These are phyloP conservation scores for Geoglossum cookeanum DNA, from an alignment of 2,329 filamentous ascomycete genomes.

Conservation along the genomic window DNA sequence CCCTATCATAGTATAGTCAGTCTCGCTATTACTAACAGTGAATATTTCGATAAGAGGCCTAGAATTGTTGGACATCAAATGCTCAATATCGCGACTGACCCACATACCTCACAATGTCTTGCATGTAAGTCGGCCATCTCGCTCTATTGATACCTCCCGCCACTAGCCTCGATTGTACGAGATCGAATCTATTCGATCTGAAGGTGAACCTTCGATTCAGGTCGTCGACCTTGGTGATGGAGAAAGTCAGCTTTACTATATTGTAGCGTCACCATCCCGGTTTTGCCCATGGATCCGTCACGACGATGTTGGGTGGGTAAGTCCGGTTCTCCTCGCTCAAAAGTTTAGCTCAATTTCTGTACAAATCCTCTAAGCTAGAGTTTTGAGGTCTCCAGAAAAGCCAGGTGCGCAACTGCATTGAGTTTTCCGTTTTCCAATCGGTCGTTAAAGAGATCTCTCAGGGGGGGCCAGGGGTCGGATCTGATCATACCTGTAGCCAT, in stretches of 20 bases:
- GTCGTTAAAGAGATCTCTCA: neutral
- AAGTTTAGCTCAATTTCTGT: neutral
- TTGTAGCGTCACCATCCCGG: neutral
- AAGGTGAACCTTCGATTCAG: slow-evolving; percentile 53
- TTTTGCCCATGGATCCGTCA: neutral
- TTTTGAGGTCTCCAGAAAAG: neutral
- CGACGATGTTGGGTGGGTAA: neutral
- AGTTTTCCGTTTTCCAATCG: neutral
- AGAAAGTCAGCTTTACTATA: slow-evolving; percentile 9
- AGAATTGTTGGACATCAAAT: neutral
- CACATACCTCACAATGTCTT: slow-evolving; percentile 44
- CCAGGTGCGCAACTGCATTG: neutral
- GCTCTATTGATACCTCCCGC: slow-evolving; percentile 44
- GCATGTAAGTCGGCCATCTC: slow-evolving; percentile 58
- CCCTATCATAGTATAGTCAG: slow-evolving; percentile 19
- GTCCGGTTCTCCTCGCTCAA: neutral
- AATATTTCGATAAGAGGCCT: slow-evolving; percentile 12
- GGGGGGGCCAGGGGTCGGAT: neutral
- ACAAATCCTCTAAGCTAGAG: neutral
- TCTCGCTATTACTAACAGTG: neutral
- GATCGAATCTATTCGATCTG: slow-evolving; percentile 51
- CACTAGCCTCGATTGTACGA: slow-evolving; percentile 54
- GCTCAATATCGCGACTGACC: neutral
- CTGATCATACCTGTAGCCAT: slow-evolving; percentile 36
- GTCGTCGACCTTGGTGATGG: slow-evolving; percentile 37